A percentile compares a stretch with the other conserved stretches of the same genome.
These are phyloP conservation scores for Trypanosoma scelopori DNA, from an alignment of 208 protist species.

Conservation along the genomic window DNA sequence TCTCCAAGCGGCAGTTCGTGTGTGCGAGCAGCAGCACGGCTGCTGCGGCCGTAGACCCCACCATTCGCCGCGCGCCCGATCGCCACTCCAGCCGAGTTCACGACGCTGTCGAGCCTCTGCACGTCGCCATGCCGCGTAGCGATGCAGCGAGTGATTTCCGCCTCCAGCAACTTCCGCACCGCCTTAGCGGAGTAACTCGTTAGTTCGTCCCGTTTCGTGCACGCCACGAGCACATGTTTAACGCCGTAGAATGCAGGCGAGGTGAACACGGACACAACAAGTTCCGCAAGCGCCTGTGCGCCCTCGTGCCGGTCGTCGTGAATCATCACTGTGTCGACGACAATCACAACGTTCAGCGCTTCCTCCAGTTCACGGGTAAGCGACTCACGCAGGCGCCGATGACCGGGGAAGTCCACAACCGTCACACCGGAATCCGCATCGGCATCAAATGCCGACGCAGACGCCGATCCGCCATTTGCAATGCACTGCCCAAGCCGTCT, in stretches of 20 bases:
- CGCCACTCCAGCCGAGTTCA: constrained; percentile 48
- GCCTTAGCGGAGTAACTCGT: constrained; percentile 81
- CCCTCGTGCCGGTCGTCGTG: constrained; percentile 75
- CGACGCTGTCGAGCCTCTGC: constrained; percentile 59
- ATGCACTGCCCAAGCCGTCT: neutral
- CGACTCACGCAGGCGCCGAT: constrained; percentile 62
- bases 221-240: constrained; percentile 57
- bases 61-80: constrained; percentile 12
- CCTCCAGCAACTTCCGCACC: constrained; percentile 72
- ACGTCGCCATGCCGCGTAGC: constrained; percentile 51
- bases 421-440: neutral
- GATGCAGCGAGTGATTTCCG: constrained; percentile 51
- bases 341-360: constrained; percentile 58
- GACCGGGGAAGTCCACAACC: constrained; percentile 78
- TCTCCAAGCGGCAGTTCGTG: constrained; percentile 49
- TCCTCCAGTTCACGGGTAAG: constrained; percentile 50
- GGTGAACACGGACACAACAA: constrained; percentile 56
- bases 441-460: neutral
- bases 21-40: constrained; percentile 17
- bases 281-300: constrained; percentile 66
- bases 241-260: constrained; percentile 77
- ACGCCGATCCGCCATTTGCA: neutral
- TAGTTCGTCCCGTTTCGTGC: constrained; percentile 81
- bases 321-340: constrained; percentile 74
- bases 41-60: constrained; percentile 9